Evolutionary conservation across 176 grass and related monocot species (phyloP).

Genomic region (Chloris gayana): DNA sequence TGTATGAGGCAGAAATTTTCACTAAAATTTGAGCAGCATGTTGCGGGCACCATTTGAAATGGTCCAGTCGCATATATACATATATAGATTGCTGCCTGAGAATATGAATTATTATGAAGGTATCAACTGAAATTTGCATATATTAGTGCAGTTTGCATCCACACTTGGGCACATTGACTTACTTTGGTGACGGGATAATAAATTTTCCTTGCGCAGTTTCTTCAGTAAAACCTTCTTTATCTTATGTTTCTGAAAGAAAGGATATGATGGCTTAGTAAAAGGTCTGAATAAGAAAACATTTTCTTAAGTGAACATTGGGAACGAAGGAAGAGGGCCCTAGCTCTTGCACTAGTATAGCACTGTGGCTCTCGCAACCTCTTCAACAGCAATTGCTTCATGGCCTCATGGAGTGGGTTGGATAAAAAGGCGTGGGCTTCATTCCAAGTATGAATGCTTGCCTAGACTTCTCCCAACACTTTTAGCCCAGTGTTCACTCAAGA

Average conservation of each 20-base stretch:
- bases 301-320: slow-evolving; percentile 49
- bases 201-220: background rate
- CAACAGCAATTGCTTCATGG: slow-evolving; percentile 59
- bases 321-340: slow-evolving; percentile 62
- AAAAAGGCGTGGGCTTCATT: slow-evolving; percentile 85
- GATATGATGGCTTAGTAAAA: slow-evolving; percentile 84
- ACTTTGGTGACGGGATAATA: background rate
- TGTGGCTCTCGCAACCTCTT: slow-evolving; percentile 71
- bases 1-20: background rate
- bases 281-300: slow-evolving; percentile 59
- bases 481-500: slow-evolving; percentile 35
- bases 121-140: background rate
- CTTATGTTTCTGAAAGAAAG: slow-evolving; percentile 42
- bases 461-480: slow-evolving; percentile 80
- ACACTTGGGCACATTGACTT: background rate
- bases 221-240: background rate
- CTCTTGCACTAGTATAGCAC: slow-evolving; percentile 63
- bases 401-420: slow-evolving; percentile 59
- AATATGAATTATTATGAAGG: background rate
- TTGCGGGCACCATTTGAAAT: background rate
- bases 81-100: background rate
- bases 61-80: background rate
- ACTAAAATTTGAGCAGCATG: background rate
- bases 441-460: slow-evolving; percentile 63
- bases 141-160: background rate